Conservation (phyloP, 257 asterid species). For the Ophiorrhiza pumila region DNA sequence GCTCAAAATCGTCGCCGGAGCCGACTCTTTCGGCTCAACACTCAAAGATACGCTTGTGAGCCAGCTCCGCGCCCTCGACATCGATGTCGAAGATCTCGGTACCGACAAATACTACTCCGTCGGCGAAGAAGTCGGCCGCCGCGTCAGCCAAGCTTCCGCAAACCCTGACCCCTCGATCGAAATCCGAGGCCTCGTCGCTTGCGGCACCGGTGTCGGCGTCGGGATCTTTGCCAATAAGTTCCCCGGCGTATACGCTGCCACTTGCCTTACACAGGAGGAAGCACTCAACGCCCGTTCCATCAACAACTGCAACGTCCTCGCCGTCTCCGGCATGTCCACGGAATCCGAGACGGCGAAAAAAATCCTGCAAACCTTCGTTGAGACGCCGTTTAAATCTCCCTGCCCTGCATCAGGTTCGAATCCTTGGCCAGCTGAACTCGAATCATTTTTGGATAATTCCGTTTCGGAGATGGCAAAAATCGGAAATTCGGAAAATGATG, state of each 20-base stretch:
- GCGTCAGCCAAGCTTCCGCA: conserved; percentile 56
- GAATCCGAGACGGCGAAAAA: conserved; percentile 45
- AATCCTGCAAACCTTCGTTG: conserved; percentile 55
- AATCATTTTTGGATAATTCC: conserved; percentile 54
- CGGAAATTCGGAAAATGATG: conserved; percentile 19
- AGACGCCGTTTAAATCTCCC: conserved; percentile 70
- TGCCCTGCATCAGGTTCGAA: conserved; percentile 82
- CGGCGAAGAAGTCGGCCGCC: conserved; percentile 77
- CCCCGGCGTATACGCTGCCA: conserved; percentile 85
- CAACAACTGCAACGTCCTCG: conserved; percentile 75
- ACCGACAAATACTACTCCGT: conserved; percentile 67
- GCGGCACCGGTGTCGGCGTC: conserved; percentile 93
- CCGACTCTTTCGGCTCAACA: conserved; percentile 66
- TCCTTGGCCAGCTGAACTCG: conserved; percentile 76
- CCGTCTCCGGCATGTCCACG: conserved; percentile 72
- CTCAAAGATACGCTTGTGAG: conserved; percentile 55
- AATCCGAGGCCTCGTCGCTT: conserved; percentile 72
- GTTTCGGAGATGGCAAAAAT: conserved; percentile 53
- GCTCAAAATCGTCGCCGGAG: conserved; percentile 67
- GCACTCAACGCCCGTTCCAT: conserved; percentile 75
- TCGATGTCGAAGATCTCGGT: conserved; percentile 77
- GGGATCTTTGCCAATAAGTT: conserved; percentile 79
- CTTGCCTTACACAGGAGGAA: conserved; percentile 66
- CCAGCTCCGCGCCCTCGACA: conserved; percentile 54
- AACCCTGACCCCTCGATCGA: conserved; percentile 33